These are phyloP conservation scores for Chlamydomonas eustigma DNA, from an alignment of 139 green algal genomes.

Conservation along the genomic window DNA sequence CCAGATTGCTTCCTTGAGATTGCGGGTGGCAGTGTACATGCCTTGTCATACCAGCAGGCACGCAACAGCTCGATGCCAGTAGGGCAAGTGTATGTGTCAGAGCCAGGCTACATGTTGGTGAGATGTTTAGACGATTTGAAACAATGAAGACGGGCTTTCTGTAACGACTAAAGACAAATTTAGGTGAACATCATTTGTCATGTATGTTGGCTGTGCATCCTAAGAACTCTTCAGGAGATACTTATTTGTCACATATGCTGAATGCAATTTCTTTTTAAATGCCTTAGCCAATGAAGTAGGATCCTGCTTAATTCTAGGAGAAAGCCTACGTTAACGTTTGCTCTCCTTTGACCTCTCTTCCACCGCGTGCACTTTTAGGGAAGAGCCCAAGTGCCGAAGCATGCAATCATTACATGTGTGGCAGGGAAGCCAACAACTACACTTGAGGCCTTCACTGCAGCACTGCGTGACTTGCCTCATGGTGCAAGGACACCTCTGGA, in stretches of 20 bases:
- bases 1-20: slow-evolving; percentile 77
- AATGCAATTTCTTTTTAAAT: no score
- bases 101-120: slow-evolving; percentile 62
- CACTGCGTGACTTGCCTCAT: slow-evolving; percentile 43
- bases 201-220: no score
- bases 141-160: no score
- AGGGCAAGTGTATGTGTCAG: slow-evolving; percentile 78
- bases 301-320: no score
- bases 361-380: slow-evolving; percentile 34
- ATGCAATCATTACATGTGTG: slow-evolving; percentile 74
- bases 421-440: slow-evolving; percentile 57
- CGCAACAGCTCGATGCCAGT: slow-evolving; percentile 66
- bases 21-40: slow-evolving; percentile 68
- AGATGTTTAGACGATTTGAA: no score
- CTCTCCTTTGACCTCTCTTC: background rate
- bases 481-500: slow-evolving; percentile 66
- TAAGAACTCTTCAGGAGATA: no score
- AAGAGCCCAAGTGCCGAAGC: slow-evolving; percentile 63
- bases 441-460: slow-evolving; percentile 42
- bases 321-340: no score
- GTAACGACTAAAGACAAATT: no score
- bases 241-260: no score
- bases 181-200: no score
- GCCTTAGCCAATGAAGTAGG: no score
- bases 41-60: slow-evolving; percentile 83